phyloP scores from a whole-genome alignment of 345 rosid genomes.

The Eucalyptus sp. region DNA sequence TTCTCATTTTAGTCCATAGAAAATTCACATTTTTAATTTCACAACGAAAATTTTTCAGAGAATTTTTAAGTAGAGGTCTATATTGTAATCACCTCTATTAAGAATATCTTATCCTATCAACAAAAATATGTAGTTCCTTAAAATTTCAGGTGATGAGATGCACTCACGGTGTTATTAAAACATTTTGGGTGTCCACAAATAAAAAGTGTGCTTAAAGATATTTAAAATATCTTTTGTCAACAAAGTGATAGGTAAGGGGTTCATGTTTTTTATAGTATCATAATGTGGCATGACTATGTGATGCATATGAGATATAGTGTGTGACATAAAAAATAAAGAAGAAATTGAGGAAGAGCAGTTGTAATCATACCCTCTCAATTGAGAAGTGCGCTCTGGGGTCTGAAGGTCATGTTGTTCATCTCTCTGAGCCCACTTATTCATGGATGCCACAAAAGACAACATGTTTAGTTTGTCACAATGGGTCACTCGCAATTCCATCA shows the following conservation, averaged over 20 bases:
- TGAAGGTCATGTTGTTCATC: rapidly evolving
- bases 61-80: too few relatives aligned
- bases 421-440: neutral
- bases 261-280: rapidly evolving
- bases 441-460: neutral
- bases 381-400: rapidly evolving
- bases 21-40: neutral
- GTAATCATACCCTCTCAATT: neutral
- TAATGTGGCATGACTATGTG: rapidly evolving
- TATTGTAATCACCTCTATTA: too few relatives aligned
- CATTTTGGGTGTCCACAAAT: neutral
- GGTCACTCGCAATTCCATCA: neutral
- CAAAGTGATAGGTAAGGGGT: neutral
- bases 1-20: neutral
- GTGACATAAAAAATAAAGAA: neutral
- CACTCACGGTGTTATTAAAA: too few relatives aligned
- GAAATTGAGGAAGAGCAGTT: neutral
- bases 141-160: too few relatives aligned
- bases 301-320: neutral
- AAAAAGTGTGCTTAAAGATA: neutral
- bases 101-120: too few relatives aligned
- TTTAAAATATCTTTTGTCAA: neutral
- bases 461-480: neutral
- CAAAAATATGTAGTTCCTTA: rapidly evolving
- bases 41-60: too few relatives aligned